phyloP scores from a whole-genome alignment of 768 basidiomycete species.

The Kwoniella dendrophila region DNA sequence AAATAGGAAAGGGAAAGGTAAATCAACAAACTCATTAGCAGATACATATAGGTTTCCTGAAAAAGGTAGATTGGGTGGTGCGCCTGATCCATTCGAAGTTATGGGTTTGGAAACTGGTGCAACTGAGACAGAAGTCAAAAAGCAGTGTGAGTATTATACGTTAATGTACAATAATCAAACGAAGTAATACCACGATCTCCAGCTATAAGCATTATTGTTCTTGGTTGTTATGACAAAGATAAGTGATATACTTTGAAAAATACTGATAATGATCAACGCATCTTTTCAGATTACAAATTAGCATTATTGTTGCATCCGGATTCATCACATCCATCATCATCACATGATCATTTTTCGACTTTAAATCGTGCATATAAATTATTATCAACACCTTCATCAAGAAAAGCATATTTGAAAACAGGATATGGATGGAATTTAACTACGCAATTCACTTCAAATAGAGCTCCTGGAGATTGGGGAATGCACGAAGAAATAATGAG shows the following conservation, averaged over 20 bases:
- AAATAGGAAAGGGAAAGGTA: slow-evolving; percentile 24
- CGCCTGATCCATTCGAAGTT: slow-evolving; percentile 51
- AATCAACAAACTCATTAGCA: slow-evolving; percentile 9
- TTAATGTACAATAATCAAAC: background rate
- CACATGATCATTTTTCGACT: slow-evolving; percentile 44
- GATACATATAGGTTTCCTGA: slow-evolving; percentile 40
- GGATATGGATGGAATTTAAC: slow-evolving; percentile 47
- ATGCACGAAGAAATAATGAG: slow-evolving; percentile 45
- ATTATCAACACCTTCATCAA: slow-evolving; percentile 38
- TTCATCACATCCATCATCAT: slow-evolving; percentile 49
- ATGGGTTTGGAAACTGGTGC: slow-evolving; percentile 45
- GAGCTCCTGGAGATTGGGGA: slow-evolving; percentile 25
- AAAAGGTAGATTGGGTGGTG: slow-evolving; percentile 33
- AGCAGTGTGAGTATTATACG: slow-evolving; percentile 40
- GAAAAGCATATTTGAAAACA: slow-evolving; percentile 40
- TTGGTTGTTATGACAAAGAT: background rate
- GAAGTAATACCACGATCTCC: background rate
- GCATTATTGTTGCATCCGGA: slow-evolving; percentile 55
- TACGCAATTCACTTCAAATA: slow-evolving; percentile 6
- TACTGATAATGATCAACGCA: background rate
- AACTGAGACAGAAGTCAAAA: slow-evolving; percentile 41
- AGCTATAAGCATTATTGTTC: background rate
- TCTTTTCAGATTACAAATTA: slow-evolving; percentile 49
- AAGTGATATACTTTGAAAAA: background rate
- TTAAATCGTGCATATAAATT: slow-evolving; percentile 51